Conservation (phyloP, 75 land plant genomes). For the Selaginella tamariscina region DNA sequence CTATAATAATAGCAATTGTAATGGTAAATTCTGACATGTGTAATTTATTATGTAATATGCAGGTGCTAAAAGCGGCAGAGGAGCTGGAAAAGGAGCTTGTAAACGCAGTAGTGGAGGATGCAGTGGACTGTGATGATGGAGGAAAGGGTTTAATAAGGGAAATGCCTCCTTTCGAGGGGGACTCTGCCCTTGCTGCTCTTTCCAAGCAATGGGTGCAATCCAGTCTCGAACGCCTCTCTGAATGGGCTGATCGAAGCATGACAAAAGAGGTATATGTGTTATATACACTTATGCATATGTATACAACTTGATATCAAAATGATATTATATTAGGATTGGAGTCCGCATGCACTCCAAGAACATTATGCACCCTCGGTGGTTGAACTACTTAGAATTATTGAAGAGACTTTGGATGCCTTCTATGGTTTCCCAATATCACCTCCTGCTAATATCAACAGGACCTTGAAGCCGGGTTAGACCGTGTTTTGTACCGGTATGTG, state of each 20-base stretch:
- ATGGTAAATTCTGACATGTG: no score
- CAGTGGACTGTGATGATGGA: slow-evolving; percentile 92
- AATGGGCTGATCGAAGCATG: slow-evolving; percentile 68
- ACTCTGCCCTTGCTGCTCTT: slow-evolving; percentile 46
- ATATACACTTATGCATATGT: no score
- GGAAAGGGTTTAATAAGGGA: slow-evolving; percentile 85
- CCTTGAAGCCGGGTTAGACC: slow-evolving; percentile 57
- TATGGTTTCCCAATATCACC: slow-evolving; percentile 68
- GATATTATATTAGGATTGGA: slow-evolving; percentile 47
- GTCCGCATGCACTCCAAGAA: slow-evolving; percentile 48
- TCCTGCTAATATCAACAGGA: slow-evolving; percentile 49
- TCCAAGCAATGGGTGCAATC: slow-evolving; percentile 68
- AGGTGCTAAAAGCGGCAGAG: slow-evolving; percentile 65
- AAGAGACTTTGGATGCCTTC: slow-evolving; percentile 80
- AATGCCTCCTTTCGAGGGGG: slow-evolving; percentile 94
- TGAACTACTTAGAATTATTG: slow-evolving; percentile 64
- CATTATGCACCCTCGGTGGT: slow-evolving; percentile 66
- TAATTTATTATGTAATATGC: no score
- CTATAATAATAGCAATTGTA: no score
- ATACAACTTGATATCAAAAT: background rate
- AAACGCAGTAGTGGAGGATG: slow-evolving; percentile 85
- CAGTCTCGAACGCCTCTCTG: slow-evolving; percentile 50
- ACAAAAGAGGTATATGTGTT: slow-evolving; percentile 72
- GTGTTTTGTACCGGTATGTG: slow-evolving; percentile 50
- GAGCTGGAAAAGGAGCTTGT: slow-evolving; percentile 84